Conservation (phyloP, 495 filamentous ascomycete species). For the Aspergillus bertholletiae region DNA sequence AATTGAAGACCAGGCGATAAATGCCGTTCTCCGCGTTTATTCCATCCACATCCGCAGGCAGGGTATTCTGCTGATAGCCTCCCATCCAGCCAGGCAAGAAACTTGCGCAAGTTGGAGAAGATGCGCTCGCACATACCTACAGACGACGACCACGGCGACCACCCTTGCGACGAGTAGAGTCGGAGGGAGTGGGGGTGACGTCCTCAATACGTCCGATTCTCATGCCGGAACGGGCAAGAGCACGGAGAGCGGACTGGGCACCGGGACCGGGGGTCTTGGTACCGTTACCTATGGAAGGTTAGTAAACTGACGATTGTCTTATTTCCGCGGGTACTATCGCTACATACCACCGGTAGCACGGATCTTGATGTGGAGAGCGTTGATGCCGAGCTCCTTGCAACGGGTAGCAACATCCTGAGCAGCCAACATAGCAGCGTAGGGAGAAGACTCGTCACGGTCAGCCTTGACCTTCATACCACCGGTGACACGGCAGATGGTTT, state of each 20-base stretch:
- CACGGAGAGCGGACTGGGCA: conserved; percentile 97
- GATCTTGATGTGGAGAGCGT: conserved; percentile 99
- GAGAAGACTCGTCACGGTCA: conserved; percentile 98
- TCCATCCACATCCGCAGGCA: conserved; percentile 48
- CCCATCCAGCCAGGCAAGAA: conserved; percentile 32
- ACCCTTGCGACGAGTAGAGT: conserved; percentile 98
- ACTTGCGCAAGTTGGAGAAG: conserved; percentile 26
- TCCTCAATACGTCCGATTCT: conserved; percentile 99
- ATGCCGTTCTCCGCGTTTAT: conserved; percentile 58
- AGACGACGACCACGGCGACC: conserved; percentile 99
- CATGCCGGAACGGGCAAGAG: conserved; percentile 97
- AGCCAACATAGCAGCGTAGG: conserved; percentile 99
- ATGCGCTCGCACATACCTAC: conserved; percentile 51
- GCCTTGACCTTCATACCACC: conserved; percentile 99
- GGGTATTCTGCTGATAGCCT: conserved; percentile 31
- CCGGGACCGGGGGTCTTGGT: conserved; percentile 99
- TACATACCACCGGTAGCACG: conserved; percentile 89
- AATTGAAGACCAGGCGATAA: conserved; percentile 54
- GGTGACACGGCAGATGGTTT: conserved; percentile 99
- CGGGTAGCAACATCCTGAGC: conserved; percentile 87
- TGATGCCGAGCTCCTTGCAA: conserved; percentile 99
- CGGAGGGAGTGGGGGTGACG: conserved; percentile 96
- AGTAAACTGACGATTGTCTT: conserved; percentile 2
- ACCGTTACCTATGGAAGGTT: conserved; percentile 71
- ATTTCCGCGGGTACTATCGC: neutral